Base-by-base conservation (phyloP, 2,329 filamentous ascomycete genomes). In the Exutisphaerella laricina region DNA sequence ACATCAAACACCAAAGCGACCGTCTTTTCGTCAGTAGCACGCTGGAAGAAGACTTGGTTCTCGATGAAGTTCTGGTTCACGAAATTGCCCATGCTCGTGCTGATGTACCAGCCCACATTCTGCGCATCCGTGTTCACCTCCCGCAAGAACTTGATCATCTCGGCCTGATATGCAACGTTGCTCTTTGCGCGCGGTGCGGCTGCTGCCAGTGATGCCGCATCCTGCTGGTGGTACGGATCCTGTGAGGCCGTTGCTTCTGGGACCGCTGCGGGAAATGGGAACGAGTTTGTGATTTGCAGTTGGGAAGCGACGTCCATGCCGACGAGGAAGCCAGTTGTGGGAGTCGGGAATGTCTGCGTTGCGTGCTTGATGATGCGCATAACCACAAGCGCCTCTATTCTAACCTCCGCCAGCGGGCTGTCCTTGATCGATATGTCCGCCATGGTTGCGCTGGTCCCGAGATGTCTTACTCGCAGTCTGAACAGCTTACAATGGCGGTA, bases 291-390 rank as follows among this genome's bases (percentile, higher is more conserved):
- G 70, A 97, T 75, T 71, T 97, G 84, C 50, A 97, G 79, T 47
- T 82, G 75, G 53, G 80, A 79, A 54, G 84, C 80, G 60, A 79
- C 79, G 68, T 97, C 90, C 86, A 97, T 89, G 58, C 92, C 92
- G 48, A 96, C 88, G 49, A 96, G 79, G 50, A 85, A 87, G 50
- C 90, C 90, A 43, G 89, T 96, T 44, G 88, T 88, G 43, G 82
- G 82, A 39, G 88, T 90, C 36, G 90, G 90, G 72, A 95, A 96
- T 41, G 79, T 78, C 60, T 85, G 79, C 45, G 88, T 84, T 72
- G 86, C 88, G 74, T 96, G 89, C 72, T 94, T 96, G 70, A 94
- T 89, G 66, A 97, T 89, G 76, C 96, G 95, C 85, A 96, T 90
- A 58, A 94, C 86, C 62, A 94, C 90, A 75, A 97, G 75, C 62